Evolutionary conservation across 164 flowering plant genomes (phyloP), one percentile per base, ranked within the genome.

Genomic region (Stephania japonica): DNA sequence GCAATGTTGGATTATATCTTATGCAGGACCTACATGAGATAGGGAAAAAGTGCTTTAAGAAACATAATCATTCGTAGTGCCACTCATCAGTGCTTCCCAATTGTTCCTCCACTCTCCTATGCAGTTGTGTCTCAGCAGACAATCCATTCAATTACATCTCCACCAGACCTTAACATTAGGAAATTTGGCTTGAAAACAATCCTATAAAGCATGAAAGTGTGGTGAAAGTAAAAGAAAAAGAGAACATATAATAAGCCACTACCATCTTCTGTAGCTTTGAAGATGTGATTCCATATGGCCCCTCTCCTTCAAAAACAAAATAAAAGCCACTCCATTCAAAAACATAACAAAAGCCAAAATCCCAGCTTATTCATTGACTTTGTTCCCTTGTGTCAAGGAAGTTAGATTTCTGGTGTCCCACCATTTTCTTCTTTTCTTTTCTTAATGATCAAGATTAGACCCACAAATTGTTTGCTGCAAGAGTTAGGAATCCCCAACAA

Each of bases 311-410:
- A 59, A 59, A 59, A 59, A 16, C 9, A 59, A 18, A 56, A 18
- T 56, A 56, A 16, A 56, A 13, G 50, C 50, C 50, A 44, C 50
- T 44, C 50, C 38, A 32, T 32, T 63, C 24, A 21, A n/a, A 63
- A 63, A 19, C 50, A 12, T 27, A 65, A 27, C 42, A 65, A 65
- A 65, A 27, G 43, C 43, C 38, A 27, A 32, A 59, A 11, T 65
- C 10, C 42, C 42, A 21, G 43, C 68, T 27, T 27, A 32, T 13
- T 65, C 14, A 65, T 65, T 26, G 68, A 14, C n/a, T 65, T 27
- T 24, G 42, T 65, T 65, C 38, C 68, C n/a, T 21, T 65, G 41
- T 65, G 68, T 27, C 6, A 65, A 65, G 68, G 42, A 65, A 65
- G 68, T 11, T 65, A 42, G 42, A 9, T 27, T 27, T 6, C 18